phyloP scores from a whole-genome alignment of 306 rosid genomes.

The Acacia acuminata region DNA sequence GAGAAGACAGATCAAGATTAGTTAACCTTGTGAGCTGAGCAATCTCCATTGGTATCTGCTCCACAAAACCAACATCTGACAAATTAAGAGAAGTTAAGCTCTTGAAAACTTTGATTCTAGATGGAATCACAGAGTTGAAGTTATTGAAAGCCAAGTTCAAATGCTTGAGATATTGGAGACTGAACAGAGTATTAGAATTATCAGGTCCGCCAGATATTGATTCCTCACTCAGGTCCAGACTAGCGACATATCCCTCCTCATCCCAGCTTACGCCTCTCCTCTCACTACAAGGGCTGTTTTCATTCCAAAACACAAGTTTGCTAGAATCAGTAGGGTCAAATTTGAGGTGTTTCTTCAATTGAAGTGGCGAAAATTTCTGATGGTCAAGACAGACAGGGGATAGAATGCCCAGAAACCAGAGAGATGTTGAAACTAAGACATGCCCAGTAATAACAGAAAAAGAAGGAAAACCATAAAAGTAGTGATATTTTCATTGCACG shows the following conservation, averaged over 20 bases:
- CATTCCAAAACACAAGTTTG: slow-evolving; percentile 34
- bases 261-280: slow-evolving; percentile 59
- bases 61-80: slow-evolving; percentile 33
- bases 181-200: not conserved
- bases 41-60: not conserved
- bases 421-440: too few species aligned
- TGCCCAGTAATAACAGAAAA: too few species aligned
- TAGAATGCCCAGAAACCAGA: too few species aligned
- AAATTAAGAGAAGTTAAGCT: too few species aligned
- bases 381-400: not conserved
- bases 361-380: not conserved
- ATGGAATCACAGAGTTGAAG: too few species aligned
- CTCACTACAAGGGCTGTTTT: slow-evolving; percentile 36
- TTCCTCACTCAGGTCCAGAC: slow-evolving; percentile 29
- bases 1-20: not conserved
- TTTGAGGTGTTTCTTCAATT: slow-evolving; percentile 15
- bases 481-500: too few species aligned
- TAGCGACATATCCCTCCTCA: not conserved
- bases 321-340: not conserved
- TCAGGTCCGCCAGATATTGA: too few species aligned
- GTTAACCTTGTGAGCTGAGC: not conserved
- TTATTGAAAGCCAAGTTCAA: too few species aligned
- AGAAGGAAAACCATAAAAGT: too few species aligned
- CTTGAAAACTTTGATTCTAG: too few species aligned
- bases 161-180: too few species aligned